These are phyloP conservation scores for Carallia pectinifolia DNA, from an alignment of 345 rosid species.

Conservation along the genomic window DNA sequence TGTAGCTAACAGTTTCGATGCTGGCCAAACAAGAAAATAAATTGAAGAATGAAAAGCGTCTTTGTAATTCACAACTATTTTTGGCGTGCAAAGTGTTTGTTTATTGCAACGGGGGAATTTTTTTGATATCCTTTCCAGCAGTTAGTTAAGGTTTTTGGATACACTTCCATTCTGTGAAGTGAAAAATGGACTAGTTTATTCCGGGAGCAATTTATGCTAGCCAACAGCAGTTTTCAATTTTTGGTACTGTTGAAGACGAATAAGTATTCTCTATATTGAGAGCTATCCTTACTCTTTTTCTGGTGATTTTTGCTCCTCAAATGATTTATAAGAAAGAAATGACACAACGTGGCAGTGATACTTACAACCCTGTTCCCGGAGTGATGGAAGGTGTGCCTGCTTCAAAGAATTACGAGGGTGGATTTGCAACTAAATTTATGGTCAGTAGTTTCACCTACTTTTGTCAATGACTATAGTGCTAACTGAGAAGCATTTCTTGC, in stretches of 20 bases:
- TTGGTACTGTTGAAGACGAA: not conserved
- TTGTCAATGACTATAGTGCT: not conserved
- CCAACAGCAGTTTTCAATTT: constrained; percentile 4
- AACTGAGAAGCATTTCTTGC: not conserved
- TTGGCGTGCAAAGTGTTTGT: no score
- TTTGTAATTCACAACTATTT: not conserved
- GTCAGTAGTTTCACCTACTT: constrained; percentile 31
- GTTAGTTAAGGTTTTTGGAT: no score
- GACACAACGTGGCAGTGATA: constrained; percentile 53
- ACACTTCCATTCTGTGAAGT: not conserved
- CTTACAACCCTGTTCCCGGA: constrained; percentile 95
- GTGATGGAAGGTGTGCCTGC: constrained; percentile 94
- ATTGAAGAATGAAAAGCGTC: not conserved
- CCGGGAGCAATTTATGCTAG: not conserved
- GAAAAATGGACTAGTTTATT: not conserved
- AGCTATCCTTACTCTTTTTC: not conserved
- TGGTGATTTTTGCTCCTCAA: not conserved
- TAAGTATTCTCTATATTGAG: not conserved
- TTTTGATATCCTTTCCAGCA: no score
- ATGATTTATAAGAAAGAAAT: constrained; percentile 8
- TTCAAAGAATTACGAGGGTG: constrained; percentile 72
- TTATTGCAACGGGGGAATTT: no score
- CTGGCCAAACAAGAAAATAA: not conserved
- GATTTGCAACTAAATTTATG: constrained; percentile 85
- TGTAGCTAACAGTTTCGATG: not conserved